These are phyloP conservation scores for Bryopsis sp. DNA, from an alignment of 139 green algal species.

Conservation along the genomic window DNA sequence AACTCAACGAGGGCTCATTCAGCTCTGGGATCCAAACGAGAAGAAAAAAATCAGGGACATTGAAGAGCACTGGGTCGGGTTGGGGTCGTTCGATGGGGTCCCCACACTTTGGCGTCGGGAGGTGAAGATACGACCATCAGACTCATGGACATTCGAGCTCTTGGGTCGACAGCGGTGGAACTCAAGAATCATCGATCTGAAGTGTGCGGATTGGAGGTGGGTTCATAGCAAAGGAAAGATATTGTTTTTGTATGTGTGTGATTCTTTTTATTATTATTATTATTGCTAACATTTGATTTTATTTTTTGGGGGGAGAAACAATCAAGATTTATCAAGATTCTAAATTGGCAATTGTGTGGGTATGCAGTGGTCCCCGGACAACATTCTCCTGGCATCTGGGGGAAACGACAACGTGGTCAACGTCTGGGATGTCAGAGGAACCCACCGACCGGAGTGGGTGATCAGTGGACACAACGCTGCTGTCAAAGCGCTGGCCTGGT, in stretches of 20 bases:
- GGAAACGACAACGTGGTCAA: conserved; percentile 56
- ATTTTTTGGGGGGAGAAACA: too few relatives aligned
- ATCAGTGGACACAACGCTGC: conserved; percentile 40
- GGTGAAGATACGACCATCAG: conserved; percentile 81
- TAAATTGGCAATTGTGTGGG: too few relatives aligned
- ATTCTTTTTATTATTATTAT: too few relatives aligned
- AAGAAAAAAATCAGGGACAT: conserved; percentile 66
- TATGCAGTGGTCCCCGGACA: conserved; percentile 42
- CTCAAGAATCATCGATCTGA: conserved; percentile 32
- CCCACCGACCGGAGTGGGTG: background rate
- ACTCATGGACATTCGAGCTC: conserved; percentile 80
- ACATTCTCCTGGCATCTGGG: conserved; percentile 48
- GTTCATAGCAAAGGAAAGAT: too few relatives aligned
- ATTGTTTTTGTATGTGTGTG: too few relatives aligned
- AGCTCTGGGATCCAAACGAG: conserved; percentile 69
- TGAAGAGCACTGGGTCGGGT: conserved; percentile 69
- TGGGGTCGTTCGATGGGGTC: conserved; percentile 77
- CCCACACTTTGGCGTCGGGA: conserved; percentile 69
- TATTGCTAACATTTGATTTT: too few relatives aligned
- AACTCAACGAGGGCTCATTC: conserved; percentile 64
- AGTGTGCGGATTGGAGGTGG: conserved; percentile 36
- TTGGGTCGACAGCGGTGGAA: conserved; percentile 29
- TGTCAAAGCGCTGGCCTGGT: conserved; percentile 87
- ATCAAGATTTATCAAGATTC: too few relatives aligned
- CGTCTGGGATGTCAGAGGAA: conserved; percentile 18